A percentile compares a stretch with the other conserved stretches of the same genome.
phyloP scores from a whole-genome alignment of 108 stramenopile species.

The Stephanodiscus minutulus region DNA sequence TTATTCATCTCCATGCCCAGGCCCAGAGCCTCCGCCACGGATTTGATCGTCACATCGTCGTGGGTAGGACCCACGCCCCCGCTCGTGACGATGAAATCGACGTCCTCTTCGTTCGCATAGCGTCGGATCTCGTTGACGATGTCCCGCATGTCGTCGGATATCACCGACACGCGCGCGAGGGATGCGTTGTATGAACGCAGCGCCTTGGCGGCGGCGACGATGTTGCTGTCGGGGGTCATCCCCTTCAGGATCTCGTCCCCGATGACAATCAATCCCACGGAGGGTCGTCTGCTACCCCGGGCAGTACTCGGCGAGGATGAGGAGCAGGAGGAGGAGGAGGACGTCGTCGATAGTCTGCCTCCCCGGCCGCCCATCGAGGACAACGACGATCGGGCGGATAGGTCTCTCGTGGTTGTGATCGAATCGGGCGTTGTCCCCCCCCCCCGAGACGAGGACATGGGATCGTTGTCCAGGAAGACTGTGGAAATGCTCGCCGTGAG shows the following conservation, averaged over 20 bases:
- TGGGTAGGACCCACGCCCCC: constrained; percentile 98
- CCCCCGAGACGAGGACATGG: not conserved
- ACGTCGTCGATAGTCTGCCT: not conserved
- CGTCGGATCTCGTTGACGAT: constrained; percentile 82
- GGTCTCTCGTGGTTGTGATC: not conserved
- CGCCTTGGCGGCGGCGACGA: constrained; percentile 78
- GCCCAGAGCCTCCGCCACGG: constrained; percentile 80
- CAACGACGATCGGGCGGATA: not conserved
- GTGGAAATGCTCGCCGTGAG: constrained; percentile 14
- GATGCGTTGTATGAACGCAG: constrained; percentile 78
- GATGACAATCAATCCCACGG: constrained; percentile 85
- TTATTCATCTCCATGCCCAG: constrained; percentile 68
- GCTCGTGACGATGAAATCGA: constrained; percentile 90
- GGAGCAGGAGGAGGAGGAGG: not conserved
- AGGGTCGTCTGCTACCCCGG: constrained; percentile 22
- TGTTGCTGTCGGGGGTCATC: constrained; percentile 86
- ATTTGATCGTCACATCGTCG: constrained; percentile 96
- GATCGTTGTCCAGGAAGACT: constrained; percentile 8
- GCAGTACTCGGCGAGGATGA: no score
- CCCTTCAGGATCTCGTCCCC: constrained; percentile 97
- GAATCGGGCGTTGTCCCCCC: not conserved
- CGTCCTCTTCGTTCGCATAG: constrained; percentile 57
- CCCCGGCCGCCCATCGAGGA: constrained; percentile 2
- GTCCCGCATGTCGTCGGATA: constrained; percentile 82
- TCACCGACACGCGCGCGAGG: constrained; percentile 79